A percentile compares a stretch with the other conserved stretches of the same genome.
Evolutionary conservation across 106 monocot species (phyloP).

Genomic region (Dactylorhiza incarnata): DNA sequence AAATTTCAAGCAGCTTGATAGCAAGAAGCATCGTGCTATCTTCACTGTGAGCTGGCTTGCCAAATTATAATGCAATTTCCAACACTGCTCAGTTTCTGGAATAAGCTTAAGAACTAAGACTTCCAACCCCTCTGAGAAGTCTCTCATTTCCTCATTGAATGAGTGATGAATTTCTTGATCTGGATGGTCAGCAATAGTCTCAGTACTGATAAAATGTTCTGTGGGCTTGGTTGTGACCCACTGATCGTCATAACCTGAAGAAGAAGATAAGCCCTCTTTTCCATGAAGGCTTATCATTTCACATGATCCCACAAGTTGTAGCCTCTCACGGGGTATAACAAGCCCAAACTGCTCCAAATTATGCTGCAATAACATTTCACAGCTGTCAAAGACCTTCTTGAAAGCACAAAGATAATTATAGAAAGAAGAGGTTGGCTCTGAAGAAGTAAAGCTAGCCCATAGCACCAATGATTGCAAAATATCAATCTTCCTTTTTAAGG

Average conservation of each 20-base stretch:
- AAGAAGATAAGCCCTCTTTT: slow-evolving; percentile 5
- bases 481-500: slow-evolving; percentile 48
- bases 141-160: slow-evolving; percentile 34
- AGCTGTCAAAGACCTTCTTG: slow-evolving; percentile 57
- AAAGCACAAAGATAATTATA: slow-evolving; percentile 59
- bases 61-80: slow-evolving; percentile 67
- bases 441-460: slow-evolving; percentile 62
- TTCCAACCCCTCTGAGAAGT: slow-evolving; percentile 35
- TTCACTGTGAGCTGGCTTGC: slow-evolving; percentile 36
- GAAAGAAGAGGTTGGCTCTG: slow-evolving; percentile 46
- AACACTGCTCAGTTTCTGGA: slow-evolving; percentile 58
- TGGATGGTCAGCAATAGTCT: background rate
- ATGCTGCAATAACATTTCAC: slow-evolving; percentile 30
- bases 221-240: background rate
- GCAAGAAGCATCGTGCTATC: slow-evolving; percentile 51
- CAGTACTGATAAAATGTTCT: slow-evolving; percentile 9
- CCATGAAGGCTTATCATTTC: slow-evolving; percentile 11
- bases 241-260: slow-evolving; percentile 3
- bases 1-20: slow-evolving; percentile 41
- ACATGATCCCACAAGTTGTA: slow-evolving; percentile 4
- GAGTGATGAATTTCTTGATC: slow-evolving; percentile 12
- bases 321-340: slow-evolving; percentile 12
- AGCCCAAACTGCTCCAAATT: slow-evolving; percentile 39
- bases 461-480: slow-evolving; percentile 40
- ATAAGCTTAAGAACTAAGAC: slow-evolving; percentile 48